Conservation (phyloP, 2,329 filamentous ascomycete genomes). For the Fusarium illudens region DNA sequence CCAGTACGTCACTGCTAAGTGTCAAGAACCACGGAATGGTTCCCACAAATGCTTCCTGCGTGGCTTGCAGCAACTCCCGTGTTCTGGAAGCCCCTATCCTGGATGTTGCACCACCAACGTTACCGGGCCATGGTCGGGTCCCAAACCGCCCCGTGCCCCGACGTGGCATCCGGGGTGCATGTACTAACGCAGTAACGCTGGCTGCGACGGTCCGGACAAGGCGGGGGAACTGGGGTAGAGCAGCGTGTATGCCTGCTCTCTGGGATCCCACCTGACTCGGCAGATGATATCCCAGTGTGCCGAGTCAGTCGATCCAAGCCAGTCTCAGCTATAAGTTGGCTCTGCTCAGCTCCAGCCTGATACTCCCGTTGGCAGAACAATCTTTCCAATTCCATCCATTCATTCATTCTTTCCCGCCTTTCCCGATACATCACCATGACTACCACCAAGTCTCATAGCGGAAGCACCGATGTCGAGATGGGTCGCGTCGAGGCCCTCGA, state of each 20-base stretch:
- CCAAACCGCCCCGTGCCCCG: neutral
- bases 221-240: neutral
- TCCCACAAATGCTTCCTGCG: neutral
- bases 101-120: neutral
- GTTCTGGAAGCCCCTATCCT: neutral
- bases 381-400: too few species aligned
- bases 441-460: neutral
- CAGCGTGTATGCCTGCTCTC: neutral
- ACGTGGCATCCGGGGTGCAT: neutral
- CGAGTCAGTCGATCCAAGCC: neutral
- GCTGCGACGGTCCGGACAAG: neutral
- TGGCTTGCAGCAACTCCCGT: neutral
- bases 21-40: neutral
- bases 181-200: neutral
- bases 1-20: neutral
- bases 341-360: too few species aligned
- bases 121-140: neutral
- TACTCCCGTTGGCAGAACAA: too few species aligned
- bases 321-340: neutral
- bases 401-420: neutral
- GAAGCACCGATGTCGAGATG: slow-evolving; percentile 1
- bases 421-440: neutral
- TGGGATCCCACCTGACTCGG: neutral
- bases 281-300: neutral
- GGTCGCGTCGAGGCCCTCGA: neutral